Conservation (phyloP, 1,139 yeast genomes). For the Zygosaccharomyces sapae region DNA sequence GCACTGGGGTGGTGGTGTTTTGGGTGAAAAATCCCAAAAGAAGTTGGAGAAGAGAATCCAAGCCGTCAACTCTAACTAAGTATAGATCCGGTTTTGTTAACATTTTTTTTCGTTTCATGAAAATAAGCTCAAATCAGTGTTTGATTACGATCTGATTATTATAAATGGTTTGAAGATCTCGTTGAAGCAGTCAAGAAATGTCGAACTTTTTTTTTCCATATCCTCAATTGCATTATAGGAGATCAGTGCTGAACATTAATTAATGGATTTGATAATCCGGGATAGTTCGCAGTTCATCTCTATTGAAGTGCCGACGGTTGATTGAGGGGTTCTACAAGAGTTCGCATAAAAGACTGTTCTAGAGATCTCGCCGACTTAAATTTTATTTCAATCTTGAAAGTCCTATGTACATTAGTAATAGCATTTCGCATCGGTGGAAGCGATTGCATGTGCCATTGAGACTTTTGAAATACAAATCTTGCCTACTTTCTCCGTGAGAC, state of each 20-base stretch:
- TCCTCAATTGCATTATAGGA: constrained; percentile 13
- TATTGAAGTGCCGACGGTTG: constrained; percentile 12
- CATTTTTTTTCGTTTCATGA: constrained; percentile 3
- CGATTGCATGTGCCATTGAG: constrained; percentile 2
- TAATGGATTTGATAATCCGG: constrained; percentile 4
- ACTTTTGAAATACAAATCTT: not conserved
- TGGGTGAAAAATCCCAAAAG: constrained; percentile 89
- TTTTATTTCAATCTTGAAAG: not conserved
- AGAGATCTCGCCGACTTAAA: constrained; percentile 5
- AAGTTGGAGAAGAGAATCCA: constrained; percentile 58
- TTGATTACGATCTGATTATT: not conserved
- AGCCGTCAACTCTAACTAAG: constrained; percentile 30
- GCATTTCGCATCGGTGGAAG: constrained; percentile 2
- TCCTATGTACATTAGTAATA: constrained; percentile 11
- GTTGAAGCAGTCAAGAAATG: constrained; percentile 13
- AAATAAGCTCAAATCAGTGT: too few relatives aligned
- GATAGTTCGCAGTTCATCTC: constrained; percentile 14
- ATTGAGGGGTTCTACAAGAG: not conserved
- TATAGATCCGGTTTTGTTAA: constrained; percentile 3
- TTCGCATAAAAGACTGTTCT: not conserved
- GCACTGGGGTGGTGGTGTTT: constrained; percentile 99
- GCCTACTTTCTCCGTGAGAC: not conserved
- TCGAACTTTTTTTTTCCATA: not conserved
- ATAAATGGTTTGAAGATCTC: constrained; percentile 7
- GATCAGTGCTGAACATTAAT: constrained; percentile 12